Percentiles rank a stretch among this genome's conserved stretches.
These are phyloP conservation scores for Basipetospora chlamydospora DNA, from an alignment of 2,329 filamentous ascomycete genomes.

Conservation along the genomic window DNA sequence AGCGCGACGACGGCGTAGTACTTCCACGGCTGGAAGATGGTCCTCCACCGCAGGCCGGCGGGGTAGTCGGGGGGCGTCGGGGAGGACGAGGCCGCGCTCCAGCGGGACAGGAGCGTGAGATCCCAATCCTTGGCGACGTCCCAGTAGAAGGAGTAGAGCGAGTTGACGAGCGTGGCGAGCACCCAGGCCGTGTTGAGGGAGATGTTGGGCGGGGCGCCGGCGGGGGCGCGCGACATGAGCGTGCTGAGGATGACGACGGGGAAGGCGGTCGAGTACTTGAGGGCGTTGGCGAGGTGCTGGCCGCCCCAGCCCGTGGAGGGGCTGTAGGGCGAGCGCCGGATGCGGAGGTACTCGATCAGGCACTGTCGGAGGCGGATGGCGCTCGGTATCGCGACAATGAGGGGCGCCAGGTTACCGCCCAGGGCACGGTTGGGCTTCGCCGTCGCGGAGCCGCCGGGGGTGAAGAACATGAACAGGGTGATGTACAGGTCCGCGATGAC, in stretches of 20 bases:
- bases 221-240: slow-evolving; percentile 43
- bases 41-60: slow-evolving; percentile 61
- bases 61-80: slow-evolving; percentile 57
- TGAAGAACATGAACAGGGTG: slow-evolving; percentile 80
- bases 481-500: slow-evolving; percentile 84
- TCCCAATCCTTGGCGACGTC: slow-evolving; percentile 97
- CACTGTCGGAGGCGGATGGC: slow-evolving; percentile 84
- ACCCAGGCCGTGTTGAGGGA: slow-evolving; percentile 49
- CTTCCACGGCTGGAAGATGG: slow-evolving; percentile 56
- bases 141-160: slow-evolving; percentile 96
- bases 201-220: slow-evolving; percentile 21
- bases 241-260: slow-evolving; percentile 76
- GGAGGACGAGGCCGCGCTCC: slow-evolving; percentile 39
- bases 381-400: slow-evolving; percentile 72
- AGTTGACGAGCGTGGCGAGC: slow-evolving; percentile 63
- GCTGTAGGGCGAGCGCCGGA: slow-evolving; percentile 41
- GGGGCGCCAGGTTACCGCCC: slow-evolving; percentile 66
- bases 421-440: slow-evolving; percentile 68
- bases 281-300: slow-evolving; percentile 81
- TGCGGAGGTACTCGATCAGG: slow-evolving; percentile 70
- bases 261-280: slow-evolving; percentile 90
- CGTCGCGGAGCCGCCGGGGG: slow-evolving; percentile 55
- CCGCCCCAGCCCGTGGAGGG: slow-evolving; percentile 57
- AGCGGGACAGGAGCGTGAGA: slow-evolving; percentile 59
- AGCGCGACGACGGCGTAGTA: slow-evolving; percentile 73